These are phyloP conservation scores for Boletus vermiculosoides DNA, from an alignment of 768 basidiomycete species.

Conservation along the genomic window DNA sequence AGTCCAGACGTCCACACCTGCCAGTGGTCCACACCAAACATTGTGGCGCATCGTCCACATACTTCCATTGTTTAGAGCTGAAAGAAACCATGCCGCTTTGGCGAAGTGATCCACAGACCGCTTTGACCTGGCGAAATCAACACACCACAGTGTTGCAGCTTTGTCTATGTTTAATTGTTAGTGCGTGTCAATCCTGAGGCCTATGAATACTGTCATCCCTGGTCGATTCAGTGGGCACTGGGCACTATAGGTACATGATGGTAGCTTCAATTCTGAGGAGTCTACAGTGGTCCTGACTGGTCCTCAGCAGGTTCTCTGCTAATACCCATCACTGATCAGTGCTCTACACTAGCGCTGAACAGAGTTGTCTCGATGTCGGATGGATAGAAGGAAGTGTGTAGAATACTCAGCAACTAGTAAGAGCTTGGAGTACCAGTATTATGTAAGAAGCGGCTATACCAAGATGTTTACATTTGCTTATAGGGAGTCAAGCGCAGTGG, in stretches of 20 bases:
- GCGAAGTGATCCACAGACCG: background rate
- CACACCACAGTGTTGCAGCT: background rate
- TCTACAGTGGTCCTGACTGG: background rate
- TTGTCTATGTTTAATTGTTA: background rate
- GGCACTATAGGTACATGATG: background rate
- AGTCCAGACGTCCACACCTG: background rate
- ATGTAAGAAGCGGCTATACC: too few species aligned
- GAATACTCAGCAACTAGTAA: background rate
- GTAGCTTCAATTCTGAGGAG: background rate
- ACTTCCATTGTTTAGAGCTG: background rate
- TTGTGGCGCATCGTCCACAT: constrained; percentile 3
- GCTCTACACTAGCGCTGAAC: background rate
- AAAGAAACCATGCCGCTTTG: background rate
- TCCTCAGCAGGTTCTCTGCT: background rate
- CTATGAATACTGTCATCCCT: too few species aligned
- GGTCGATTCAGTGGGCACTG: too few species aligned
- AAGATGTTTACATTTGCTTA: background rate
- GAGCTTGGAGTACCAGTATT: too few species aligned
- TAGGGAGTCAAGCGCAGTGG: too few species aligned
- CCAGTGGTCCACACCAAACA: background rate
- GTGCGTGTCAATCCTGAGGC: background rate
- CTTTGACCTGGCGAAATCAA: constrained; percentile 1
- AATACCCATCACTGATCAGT: background rate
- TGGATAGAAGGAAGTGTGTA: background rate
- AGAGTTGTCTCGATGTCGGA: background rate